Percentiles rank a stretch among this genome's conserved stretches.
Evolutionary conservation across 352 stramenopile genomes (phyloP).

Genomic region (Phytophthora sansomeana): DNA sequence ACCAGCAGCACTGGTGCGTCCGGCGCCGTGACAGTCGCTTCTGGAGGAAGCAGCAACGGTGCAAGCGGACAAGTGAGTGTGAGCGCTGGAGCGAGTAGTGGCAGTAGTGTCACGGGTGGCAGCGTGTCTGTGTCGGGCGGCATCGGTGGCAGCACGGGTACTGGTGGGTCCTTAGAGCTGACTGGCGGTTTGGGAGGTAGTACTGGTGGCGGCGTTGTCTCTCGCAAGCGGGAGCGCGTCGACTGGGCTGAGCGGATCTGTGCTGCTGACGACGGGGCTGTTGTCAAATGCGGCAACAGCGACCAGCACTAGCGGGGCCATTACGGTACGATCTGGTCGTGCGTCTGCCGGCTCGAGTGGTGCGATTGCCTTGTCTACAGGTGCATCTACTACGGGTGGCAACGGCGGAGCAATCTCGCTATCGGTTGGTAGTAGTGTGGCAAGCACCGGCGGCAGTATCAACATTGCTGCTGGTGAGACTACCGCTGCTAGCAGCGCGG

Average conservation of each 20-base stretch:
- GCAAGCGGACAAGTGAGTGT: constrained; percentile 52
- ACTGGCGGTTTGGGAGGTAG: constrained; percentile 29
- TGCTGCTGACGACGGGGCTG: constrained; percentile 30
- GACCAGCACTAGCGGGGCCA: constrained; percentile 35
- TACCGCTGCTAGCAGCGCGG: too few relatives aligned
- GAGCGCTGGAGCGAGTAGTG: constrained; percentile 39
- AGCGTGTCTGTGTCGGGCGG: constrained; percentile 25
- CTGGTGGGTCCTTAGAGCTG: constrained; percentile 20
- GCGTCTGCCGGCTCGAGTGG: constrained; percentile 37
- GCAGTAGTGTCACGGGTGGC: constrained; percentile 18
- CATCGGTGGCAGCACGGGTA: constrained; percentile 22
- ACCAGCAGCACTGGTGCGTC: constrained; percentile 37
- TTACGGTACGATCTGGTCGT: constrained; percentile 42
- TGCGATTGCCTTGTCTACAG: constrained; percentile 27
- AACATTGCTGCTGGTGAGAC: too few relatives aligned
- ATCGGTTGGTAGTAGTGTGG: constrained; percentile 34
- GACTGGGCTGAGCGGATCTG: constrained; percentile 27
- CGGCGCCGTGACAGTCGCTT: constrained; percentile 48
- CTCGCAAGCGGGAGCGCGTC: constrained; percentile 32
- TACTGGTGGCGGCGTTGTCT: constrained; percentile 33
- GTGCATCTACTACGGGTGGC: constrained; percentile 14
- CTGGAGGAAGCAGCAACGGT: constrained; percentile 40
- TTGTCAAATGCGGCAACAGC: constrained; percentile 6
- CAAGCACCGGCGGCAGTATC: too few relatives aligned
- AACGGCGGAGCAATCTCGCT: constrained; percentile 6